These are phyloP conservation scores for Multifurca ochricompacta DNA, from an alignment of 768 basidiomycete species.

Conservation along the genomic window DNA sequence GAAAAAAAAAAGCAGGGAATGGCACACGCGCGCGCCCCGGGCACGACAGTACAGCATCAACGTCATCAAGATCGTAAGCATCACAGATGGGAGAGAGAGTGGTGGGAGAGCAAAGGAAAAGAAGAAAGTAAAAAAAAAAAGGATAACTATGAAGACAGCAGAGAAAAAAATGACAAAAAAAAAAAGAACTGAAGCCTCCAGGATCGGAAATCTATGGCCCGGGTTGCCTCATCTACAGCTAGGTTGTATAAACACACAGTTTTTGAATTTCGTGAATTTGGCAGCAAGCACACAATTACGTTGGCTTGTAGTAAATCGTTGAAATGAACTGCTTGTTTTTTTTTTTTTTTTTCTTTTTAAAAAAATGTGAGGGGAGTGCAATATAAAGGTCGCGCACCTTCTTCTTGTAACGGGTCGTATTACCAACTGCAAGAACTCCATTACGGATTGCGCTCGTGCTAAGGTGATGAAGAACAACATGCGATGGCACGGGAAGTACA, in stretches of 20 bases:
- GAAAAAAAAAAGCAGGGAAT: background rate
- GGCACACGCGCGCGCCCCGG: constrained; percentile 13
- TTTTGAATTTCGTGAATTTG: background rate
- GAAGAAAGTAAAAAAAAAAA: background rate
- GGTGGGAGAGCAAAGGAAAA: background rate
- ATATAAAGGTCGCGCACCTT: constrained; percentile 49
- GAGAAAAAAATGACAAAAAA: too few species aligned
- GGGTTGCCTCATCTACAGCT: constrained; percentile 13
- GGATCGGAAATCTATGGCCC: constrained; percentile 8
- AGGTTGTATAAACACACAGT: constrained; percentile 11
- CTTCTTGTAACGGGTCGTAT: constrained; percentile 83
- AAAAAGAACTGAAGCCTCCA: constrained; percentile 2
- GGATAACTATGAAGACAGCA: constrained; percentile 1
- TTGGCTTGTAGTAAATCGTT: constrained; percentile 76
- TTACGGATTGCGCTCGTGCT: constrained; percentile 93
- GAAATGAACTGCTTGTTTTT: constrained; percentile 72
- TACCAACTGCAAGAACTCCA: constrained; percentile 87
- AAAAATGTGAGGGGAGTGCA: background rate
- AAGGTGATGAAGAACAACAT: constrained; percentile 90
- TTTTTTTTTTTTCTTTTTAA: too few species aligned
- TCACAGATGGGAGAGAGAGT: constrained; percentile 2
- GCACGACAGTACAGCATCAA: constrained; percentile 15
- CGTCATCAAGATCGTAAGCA: constrained; percentile 19
- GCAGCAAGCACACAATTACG: constrained; percentile 25
- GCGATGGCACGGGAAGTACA: constrained; percentile 86